These are phyloP conservation scores for Aspergillus spinulosporus DNA, from an alignment of 2,329 filamentous ascomycete species.

Conservation along the genomic window DNA sequence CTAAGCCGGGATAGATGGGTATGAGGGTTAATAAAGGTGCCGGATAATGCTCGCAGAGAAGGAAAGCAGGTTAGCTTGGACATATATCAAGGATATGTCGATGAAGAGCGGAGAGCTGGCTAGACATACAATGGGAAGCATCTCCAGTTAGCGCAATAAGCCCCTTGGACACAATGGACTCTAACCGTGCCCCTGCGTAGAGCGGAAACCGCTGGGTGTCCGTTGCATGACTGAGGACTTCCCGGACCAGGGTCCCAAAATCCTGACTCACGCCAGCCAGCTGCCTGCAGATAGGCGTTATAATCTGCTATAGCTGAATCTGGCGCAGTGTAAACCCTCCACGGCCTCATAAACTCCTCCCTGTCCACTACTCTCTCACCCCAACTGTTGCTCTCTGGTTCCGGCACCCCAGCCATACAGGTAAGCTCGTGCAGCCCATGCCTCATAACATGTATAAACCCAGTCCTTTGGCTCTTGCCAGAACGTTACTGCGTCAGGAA, in stretches of 20 bases:
- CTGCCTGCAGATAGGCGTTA: too few relatives aligned
- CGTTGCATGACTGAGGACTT: conserved; percentile 11
- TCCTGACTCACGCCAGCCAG: too few relatives aligned
- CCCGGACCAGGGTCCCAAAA: too few relatives aligned
- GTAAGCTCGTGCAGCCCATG: conserved; percentile 17
- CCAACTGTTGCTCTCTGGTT: background rate
- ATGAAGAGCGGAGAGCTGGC: too few relatives aligned
- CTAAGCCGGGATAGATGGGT: background rate
- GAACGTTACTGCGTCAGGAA: conserved; percentile 17
- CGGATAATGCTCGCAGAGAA: conserved; percentile 12
- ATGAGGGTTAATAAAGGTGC: conserved; percentile 14
- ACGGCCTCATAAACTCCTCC: conserved; percentile 14
- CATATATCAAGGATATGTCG: too few relatives aligned
- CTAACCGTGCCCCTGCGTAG: conserved; percentile 16
- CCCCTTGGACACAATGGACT: conserved; percentile 4
- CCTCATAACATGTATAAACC: conserved; percentile 20
- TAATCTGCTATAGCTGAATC: background rate
- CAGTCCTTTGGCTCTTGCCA: conserved; percentile 19
- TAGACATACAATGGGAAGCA: conserved; percentile 19
- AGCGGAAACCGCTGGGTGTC: conserved; percentile 18
- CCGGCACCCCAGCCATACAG: conserved; percentile 2
- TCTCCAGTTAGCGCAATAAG: conserved; percentile 18
- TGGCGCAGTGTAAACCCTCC: conserved; percentile 5
- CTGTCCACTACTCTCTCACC: background rate
- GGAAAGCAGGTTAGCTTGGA: too few relatives aligned